These are phyloP conservation scores for Candida maesae DNA, from an alignment of 805 yeast species.

Conservation along the genomic window DNA sequence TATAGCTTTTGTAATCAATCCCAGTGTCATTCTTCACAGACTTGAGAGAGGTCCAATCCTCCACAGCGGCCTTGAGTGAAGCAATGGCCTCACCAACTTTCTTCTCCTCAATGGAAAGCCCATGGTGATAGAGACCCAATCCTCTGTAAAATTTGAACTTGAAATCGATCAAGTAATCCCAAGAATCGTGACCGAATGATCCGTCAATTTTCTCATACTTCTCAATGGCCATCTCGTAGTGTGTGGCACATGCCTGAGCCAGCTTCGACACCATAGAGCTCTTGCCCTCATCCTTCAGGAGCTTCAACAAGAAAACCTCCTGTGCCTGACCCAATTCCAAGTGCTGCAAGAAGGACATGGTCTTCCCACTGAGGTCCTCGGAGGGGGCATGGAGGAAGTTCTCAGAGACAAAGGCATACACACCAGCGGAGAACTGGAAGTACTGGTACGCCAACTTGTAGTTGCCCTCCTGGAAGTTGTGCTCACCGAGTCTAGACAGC, in stretches of 20 bases:
- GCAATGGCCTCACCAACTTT: conserved; percentile 80
- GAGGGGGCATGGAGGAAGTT: conserved; percentile 89
- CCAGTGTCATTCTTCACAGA: conserved; percentile 32
- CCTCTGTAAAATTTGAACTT: conserved; percentile 56
- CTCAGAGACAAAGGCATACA: conserved; percentile 65
- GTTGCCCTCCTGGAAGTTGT: conserved; percentile 35
- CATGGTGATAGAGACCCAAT: conserved; percentile 57
- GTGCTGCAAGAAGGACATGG: conserved; percentile 57
- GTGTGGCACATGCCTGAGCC: conserved; percentile 54
- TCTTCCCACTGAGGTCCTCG: conserved; percentile 65
- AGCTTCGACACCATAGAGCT: conserved; percentile 66
- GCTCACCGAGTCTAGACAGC: conserved; percentile 47
- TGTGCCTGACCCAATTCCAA: conserved; percentile 86
- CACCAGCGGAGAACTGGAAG: conserved; percentile 76
- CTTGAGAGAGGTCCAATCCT: conserved; percentile 30
- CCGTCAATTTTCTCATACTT: conserved; percentile 31
- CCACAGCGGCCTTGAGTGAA: conserved; percentile 48
- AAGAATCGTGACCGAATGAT: conserved; percentile 41
- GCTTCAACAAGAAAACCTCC: conserved; percentile 70
- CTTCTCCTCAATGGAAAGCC: conserved; percentile 48
- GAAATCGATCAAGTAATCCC: conserved; percentile 49
- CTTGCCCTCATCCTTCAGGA: conserved; percentile 42
- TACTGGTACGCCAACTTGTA: conserved; percentile 56
- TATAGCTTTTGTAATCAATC: conserved; percentile 31
- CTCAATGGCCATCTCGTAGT: conserved; percentile 49